phyloP scores from a whole-genome alignment of 2,329 filamentous ascomycete genomes.

The Colletotrichum sublineola region DNA sequence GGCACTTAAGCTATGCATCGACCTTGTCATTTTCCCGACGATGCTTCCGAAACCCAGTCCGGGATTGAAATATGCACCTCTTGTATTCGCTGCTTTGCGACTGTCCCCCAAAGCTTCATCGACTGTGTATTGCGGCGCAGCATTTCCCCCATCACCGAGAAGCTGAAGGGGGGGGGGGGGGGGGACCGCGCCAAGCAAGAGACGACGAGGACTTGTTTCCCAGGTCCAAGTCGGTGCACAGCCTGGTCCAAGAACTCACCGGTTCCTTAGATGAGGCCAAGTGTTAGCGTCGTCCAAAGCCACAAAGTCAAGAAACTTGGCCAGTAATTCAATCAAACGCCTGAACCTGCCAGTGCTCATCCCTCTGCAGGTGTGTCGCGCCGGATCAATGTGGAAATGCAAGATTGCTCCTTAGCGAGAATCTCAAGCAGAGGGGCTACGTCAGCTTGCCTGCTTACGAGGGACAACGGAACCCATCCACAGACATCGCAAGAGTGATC shows the following conservation, averaged over 20 bases:
- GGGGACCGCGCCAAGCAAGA: background rate
- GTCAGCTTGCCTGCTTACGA: too few species aligned
- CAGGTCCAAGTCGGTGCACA: background rate
- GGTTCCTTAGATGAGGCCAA: background rate
- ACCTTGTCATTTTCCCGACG: background rate
- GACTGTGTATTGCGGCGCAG: background rate
- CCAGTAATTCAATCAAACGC: too few species aligned
- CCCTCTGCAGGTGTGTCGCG: background rate
- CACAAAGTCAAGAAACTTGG: slow-evolving; percentile 2
- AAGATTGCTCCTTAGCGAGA: background rate
- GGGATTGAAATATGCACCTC: background rate
- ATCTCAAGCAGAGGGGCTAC: background rate
- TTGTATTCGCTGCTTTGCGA: background rate
- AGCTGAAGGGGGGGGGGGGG: background rate
- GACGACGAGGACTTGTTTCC: background rate
- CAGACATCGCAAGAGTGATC: too few species aligned
- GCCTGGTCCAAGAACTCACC: background rate
- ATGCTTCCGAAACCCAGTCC: background rate
- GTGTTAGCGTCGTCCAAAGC: background rate
- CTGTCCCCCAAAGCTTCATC: background rate
- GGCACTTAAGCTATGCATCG: background rate
- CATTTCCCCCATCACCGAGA: background rate
- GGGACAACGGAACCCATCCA: too few species aligned
- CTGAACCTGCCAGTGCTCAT: background rate
- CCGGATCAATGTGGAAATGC: background rate